A percentile compares a stretch with the other conserved stretches of the same genome.
These are phyloP conservation scores for Magnaporthiopsis rhizophila DNA, from an alignment of 2,329 filamentous ascomycete species.

Conservation along the genomic window DNA sequence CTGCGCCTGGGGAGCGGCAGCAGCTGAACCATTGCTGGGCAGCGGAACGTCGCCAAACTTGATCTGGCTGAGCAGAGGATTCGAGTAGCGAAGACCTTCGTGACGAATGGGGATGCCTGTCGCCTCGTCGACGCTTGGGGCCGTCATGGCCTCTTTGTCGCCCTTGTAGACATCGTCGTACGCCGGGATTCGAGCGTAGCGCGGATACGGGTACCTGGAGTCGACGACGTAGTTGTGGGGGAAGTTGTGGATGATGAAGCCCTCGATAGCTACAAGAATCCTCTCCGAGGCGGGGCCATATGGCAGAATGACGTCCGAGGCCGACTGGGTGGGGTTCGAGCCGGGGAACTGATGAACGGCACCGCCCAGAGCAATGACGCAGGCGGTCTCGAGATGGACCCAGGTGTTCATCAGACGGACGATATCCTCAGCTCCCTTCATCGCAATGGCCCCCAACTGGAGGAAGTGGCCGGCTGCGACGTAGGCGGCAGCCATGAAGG, in stretches of 20 bases:
- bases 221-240: conserved; percentile 54
- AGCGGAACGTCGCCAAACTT: conserved; percentile 61
- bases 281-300: conserved; percentile 48
- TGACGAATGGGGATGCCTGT: too few species aligned
- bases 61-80: conserved; percentile 32
- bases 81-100: neutral
- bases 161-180: neutral
- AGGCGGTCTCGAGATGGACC: conserved; percentile 13
- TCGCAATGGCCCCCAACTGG: neutral
- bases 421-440: conserved; percentile 10
- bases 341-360: conserved; percentile 16
- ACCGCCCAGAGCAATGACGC: conserved; percentile 17
- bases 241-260: conserved; percentile 52
- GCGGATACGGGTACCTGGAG: conserved; percentile 27
- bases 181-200: conserved; percentile 33
- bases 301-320: conserved; percentile 25
- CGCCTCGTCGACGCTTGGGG: too few species aligned
- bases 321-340: conserved; percentile 19
- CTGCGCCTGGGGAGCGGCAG: neutral
- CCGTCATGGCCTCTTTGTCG: too few species aligned
- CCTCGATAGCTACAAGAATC: conserved; percentile 46
- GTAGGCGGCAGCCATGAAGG: conserved; percentile 1
- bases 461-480: conserved; percentile 2
- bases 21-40: conserved; percentile 3
- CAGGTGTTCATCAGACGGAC: conserved; percentile 11